Base-by-base conservation (phyloP, 768 basidiomycete species). In the Mycena sanguinolenta region DNA sequence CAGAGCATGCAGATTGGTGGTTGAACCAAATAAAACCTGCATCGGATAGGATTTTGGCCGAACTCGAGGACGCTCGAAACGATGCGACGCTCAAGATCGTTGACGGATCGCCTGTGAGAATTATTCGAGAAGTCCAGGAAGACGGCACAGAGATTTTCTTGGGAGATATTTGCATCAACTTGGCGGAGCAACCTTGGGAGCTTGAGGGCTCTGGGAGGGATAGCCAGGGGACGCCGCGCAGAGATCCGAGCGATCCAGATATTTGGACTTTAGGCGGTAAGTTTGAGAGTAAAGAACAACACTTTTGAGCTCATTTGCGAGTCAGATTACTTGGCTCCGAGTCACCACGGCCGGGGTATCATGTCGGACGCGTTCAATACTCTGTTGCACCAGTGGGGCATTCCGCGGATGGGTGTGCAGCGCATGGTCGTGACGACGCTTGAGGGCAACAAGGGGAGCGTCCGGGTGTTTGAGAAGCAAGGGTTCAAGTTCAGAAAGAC, bases 261-360 rank as follows among this genome's bases (percentile, higher is more conserved):
- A 90, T 91, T 63, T 93, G 90, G 89, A 84, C 82, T 16, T 77
- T 92, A 36, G 92, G 91, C 72, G 84, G 92, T 92, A 76, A 62
- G 57, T 53, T 63, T 66, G 34, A 21, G 14, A 30, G 4, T 38
- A 17, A 46, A 12, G 4, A 46, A 46, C 44, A 9, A 12, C 14
- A 12, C 44, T n/a, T 5, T 21, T 19, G 19, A n/a, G 6, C 44
- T n/a, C 21, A 54, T 46, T 54, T 44, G 39, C 10, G 32, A 23
- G 3, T n/a, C n/a, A 92, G 92, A 91, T 76, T 92, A 86, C 71
- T 79, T 93, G 59, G 86, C 84, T 10, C 83, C 88, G 28, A 86
- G 86, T 38, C 87, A 91, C 75, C 92, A 93, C 67, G 84, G 91
- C 30, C 83, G 81, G 73, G 92, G 92, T 0, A 94, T 94, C 71